These are phyloP conservation scores for Austropuccinia psidii DNA, from an alignment of 1,284 basidiomycete species.

Conservation along the genomic window DNA sequence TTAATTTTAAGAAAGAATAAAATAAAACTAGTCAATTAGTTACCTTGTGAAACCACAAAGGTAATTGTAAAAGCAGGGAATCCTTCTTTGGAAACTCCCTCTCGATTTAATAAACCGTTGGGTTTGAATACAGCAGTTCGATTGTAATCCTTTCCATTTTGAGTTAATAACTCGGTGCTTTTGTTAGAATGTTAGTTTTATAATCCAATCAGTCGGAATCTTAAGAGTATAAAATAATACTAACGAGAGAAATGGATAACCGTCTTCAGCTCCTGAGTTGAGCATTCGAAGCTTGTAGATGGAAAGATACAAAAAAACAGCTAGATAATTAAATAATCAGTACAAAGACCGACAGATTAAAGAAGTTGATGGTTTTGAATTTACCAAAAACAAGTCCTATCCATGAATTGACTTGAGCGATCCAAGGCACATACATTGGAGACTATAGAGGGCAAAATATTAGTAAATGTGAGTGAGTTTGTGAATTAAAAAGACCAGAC, in stretches of 20 bases:
- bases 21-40: not conserved
- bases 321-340: not conserved
- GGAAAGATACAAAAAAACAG: conserved; percentile 34
- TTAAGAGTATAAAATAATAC: not conserved
- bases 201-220: not conserved
- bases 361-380: not conserved
- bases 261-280: conserved; percentile 20
- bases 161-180: conserved; percentile 25
- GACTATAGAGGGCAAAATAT: conserved; percentile 9
- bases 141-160: conserved; percentile 24
- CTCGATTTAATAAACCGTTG: conserved; percentile 14
- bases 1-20: not conserved
- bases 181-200: not conserved
- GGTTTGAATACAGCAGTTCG: conserved; percentile 27
- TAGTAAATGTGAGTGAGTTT: not conserved
- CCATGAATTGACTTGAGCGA: conserved; percentile 37
- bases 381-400: conserved; percentile 29
- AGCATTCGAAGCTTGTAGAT: conserved; percentile 30
- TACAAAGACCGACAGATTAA: not conserved
- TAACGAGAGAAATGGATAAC: conserved; percentile 37
- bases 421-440: conserved; percentile 37
- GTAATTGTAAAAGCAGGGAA: conserved; percentile 20
- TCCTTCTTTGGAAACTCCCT: conserved; percentile 10
- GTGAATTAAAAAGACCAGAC: not conserved
- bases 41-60: conserved; percentile 36